Conservation (phyloP, 345 rosid species). For the Salix viminalis region DNA sequence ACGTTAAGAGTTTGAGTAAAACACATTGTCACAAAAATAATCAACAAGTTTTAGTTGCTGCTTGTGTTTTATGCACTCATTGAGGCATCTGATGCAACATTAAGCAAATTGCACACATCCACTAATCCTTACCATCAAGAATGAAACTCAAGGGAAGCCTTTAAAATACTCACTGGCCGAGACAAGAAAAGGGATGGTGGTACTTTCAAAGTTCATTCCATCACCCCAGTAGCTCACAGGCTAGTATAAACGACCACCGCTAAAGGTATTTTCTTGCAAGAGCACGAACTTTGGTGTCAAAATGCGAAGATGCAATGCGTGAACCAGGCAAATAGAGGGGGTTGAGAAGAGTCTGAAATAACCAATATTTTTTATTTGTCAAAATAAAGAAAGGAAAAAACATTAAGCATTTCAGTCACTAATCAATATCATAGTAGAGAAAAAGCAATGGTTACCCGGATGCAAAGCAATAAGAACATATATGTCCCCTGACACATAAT, state of each 20-base stretch:
- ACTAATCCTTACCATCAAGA: not conserved
- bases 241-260: not conserved
- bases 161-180: not conserved
- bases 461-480: not conserved
- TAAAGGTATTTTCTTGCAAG: conserved; percentile 89
- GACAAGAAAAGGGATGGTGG: not conserved
- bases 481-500: not conserved
- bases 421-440: not conserved
- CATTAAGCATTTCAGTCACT: conserved; percentile 4
- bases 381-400: not conserved
- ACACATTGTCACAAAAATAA: not conserved
- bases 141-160: not conserved
- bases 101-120: not conserved
- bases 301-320: conserved; percentile 79
- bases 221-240: not conserved
- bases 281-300: conserved; percentile 87
- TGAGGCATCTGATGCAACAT: not conserved
- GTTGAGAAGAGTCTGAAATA: conserved; percentile 75
- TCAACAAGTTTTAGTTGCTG: not conserved
- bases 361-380: not conserved
- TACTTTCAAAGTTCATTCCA: not conserved
- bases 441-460: not conserved
- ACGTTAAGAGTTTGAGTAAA: not conserved
- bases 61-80: not conserved
- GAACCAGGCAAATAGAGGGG: conserved; percentile 92